Conservation (phyloP, 148 eudicot species). For the Nepenthes gracilis region DNA sequence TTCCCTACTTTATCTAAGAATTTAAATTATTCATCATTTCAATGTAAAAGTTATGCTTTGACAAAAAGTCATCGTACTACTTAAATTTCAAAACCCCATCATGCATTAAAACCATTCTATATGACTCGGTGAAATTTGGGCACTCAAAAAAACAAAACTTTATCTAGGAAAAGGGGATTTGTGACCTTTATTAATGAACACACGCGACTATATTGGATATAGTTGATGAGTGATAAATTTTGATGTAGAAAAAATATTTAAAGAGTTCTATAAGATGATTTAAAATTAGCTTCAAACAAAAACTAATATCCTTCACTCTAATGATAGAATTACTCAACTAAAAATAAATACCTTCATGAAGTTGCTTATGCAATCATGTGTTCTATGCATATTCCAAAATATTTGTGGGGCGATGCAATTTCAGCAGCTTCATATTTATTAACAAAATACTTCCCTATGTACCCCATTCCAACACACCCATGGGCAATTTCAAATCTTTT, state of each 20-base stretch:
- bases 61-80: no score
- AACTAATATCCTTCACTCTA: neutral
- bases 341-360: neutral
- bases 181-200: neutral
- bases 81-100: neutral
- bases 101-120: neutral
- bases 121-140: neutral
- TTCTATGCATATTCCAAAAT: neutral
- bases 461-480: neutral
- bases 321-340: neutral
- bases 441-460: neutral
- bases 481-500: neutral
- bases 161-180: neutral
- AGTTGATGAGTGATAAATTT: neutral
- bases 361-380: neutral
- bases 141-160: neutral
- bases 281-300: constrained; percentile 3
- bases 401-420: neutral
- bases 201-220: neutral
- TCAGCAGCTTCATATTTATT: neutral
- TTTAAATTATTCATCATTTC: no score
- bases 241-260: neutral
- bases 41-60: no score
- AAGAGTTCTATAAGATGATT: neutral
- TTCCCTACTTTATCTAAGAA: no score